These are phyloP conservation scores for Yamadazyma pseudoaaseri DNA, from an alignment of 1,139 yeast genomes.

Conservation along the genomic window DNA sequence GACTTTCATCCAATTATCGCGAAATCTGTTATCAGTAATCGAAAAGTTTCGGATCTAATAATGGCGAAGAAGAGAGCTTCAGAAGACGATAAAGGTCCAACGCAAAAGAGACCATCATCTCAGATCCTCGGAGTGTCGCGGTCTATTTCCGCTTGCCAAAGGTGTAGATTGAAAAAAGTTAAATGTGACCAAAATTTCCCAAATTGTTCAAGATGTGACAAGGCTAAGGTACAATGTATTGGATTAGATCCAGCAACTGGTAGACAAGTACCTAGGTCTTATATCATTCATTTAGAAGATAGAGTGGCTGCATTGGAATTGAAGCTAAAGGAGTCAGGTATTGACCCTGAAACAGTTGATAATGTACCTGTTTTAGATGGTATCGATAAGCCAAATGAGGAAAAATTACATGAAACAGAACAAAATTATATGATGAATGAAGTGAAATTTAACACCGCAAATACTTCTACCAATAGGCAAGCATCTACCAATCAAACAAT, in stretches of 20 bases:
- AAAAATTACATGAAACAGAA: conserved; percentile 6
- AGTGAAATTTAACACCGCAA: conserved; percentile 13
- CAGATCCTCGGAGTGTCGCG: conserved; percentile 38
- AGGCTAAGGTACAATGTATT: conserved; percentile 70
- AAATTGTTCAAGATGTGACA: conserved; percentile 67
- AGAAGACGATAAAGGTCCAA: conserved; percentile 1
- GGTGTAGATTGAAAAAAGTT: conserved; percentile 77
- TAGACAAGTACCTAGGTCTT: conserved; percentile 78
- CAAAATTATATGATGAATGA: conserved; percentile 12
- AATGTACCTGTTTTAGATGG: neutral
- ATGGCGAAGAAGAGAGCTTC: conserved; percentile 2
- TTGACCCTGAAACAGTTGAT: conserved; percentile 18
- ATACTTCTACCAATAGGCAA: conserved; percentile 5
- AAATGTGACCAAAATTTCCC: conserved; percentile 86
- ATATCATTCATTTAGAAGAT: conserved; percentile 71
- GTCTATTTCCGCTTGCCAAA: conserved; percentile 75
- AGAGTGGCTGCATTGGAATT: conserved; percentile 56
- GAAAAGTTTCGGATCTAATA: neutral
- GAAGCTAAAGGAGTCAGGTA: conserved; percentile 42
- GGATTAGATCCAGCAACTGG: conserved; percentile 89
- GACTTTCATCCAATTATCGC: conserved; percentile 4
- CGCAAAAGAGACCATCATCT: conserved; percentile 6
- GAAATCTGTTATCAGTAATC: conserved; percentile 2
- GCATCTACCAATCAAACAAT: conserved; percentile 23
- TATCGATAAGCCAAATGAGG: conserved; percentile 2